Conservation (phyloP, 495 filamentous ascomycete genomes). For the Hypoxylon lienhwacheense region DNA sequence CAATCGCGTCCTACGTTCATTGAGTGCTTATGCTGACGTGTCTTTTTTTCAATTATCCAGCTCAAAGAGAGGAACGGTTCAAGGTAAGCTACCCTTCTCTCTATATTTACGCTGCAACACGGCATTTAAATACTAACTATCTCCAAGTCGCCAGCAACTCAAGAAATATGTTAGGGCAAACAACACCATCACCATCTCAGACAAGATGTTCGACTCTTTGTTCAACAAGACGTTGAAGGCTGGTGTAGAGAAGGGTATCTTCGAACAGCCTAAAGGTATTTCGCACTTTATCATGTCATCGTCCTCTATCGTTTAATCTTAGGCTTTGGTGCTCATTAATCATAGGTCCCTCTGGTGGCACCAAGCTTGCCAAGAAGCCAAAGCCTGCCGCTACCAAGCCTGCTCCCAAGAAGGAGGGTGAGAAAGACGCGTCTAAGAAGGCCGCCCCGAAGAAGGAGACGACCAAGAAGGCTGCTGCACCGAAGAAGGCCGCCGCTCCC, state of each 20-base stretch:
- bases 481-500: slow-evolving; percentile 48
- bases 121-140: slow-evolving; percentile 40
- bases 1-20: slow-evolving; percentile 12
- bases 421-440: slow-evolving; percentile 52
- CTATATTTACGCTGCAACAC: slow-evolving; percentile 7
- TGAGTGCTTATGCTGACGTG: slow-evolving; percentile 49
- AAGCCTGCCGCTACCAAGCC: slow-evolving; percentile 48
- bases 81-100: slow-evolving; percentile 52
- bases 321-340: slow-evolving; percentile 22
- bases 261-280: slow-evolving; percentile 94
- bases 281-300: background rate
- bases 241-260: slow-evolving; percentile 87
- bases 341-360: slow-evolving; percentile 83
- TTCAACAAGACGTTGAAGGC: slow-evolving; percentile 91
- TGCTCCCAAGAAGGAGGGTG: slow-evolving; percentile 49
- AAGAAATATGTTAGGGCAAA: slow-evolving; percentile 98
- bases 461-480: slow-evolving; percentile 46
- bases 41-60: slow-evolving; percentile 45
- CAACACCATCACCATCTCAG: slow-evolving; percentile 78
- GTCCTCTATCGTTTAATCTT: background rate
- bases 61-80: slow-evolving; percentile 68
- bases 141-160: slow-evolving; percentile 80
- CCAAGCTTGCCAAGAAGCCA: slow-evolving; percentile 94
- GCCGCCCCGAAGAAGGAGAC: slow-evolving; percentile 42
- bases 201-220: slow-evolving; percentile 79